Conservation (phyloP, 202 grass and related monocot genomes). For the Carex sylvatica region DNA sequence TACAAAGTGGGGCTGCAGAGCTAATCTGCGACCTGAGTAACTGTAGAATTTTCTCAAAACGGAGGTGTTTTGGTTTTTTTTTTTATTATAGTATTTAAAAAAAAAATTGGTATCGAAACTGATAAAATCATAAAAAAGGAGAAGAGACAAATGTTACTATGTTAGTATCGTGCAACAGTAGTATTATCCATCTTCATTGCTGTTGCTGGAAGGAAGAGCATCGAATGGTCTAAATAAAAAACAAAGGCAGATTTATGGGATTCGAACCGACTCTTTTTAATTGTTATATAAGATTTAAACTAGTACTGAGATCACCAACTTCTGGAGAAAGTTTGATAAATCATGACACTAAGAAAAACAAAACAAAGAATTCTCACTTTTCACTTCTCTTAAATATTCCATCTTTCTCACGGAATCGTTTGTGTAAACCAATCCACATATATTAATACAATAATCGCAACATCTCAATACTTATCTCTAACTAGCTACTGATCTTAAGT, state of each 20-base stretch:
- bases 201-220: neutral
- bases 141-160: neutral
- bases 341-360: conserved; percentile 12
- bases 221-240: conserved; percentile 12
- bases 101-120: neutral
- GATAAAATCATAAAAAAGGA: neutral
- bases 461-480: neutral
- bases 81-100: too few relatives aligned
- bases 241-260: conserved; percentile 16
- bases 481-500: neutral
- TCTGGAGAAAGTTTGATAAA: conserved; percentile 16
- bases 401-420: conserved; percentile 9
- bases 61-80: too few relatives aligned
- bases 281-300: conserved; percentile 15
- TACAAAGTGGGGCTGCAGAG: too few relatives aligned
- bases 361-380: conserved; percentile 17
- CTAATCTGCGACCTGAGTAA: too few relatives aligned
- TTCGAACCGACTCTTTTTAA: conserved; percentile 13
- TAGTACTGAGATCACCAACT: conserved; percentile 9
- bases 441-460: neutral
- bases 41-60: too few relatives aligned
- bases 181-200: neutral
- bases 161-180: neutral
- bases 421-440: neutral
- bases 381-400: conserved; percentile 17